Conservation (phyloP, 2,329 filamentous ascomycete species). For the Harringtonia aguacate region DNA sequence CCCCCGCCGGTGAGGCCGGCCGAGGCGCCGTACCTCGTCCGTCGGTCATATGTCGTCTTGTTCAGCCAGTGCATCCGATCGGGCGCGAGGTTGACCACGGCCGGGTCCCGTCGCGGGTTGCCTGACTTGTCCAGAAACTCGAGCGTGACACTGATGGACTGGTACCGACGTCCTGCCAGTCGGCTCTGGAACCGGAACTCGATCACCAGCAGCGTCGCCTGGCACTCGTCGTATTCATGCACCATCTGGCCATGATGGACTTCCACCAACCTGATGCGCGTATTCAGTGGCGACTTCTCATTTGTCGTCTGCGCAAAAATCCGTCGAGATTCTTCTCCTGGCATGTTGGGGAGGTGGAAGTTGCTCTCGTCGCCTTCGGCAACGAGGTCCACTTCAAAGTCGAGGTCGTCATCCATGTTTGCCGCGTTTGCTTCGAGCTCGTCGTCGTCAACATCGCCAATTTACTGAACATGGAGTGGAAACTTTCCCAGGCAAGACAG, state of each 20-base stretch:
- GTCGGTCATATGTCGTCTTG: conserved; percentile 5
- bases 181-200: conserved; percentile 5
- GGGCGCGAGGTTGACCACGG: conserved; percentile 1
- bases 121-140: conserved; percentile 5
- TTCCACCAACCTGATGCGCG: conserved; percentile 2
- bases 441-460: too few relatives aligned
- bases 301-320: conserved; percentile 2
- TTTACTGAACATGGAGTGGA: too few relatives aligned
- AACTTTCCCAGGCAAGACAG: too few relatives aligned
- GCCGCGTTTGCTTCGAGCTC: neutral
- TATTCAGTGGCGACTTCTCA: conserved; percentile 3
- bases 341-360: conserved; percentile 1
- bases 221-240: neutral
- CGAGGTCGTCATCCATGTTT: neutral
- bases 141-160: neutral
- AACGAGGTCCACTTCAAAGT: conserved; percentile 1
- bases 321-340: neutral
- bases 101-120: neutral
- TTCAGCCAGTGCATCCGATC: conserved; percentile 6
- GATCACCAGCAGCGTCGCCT: conserved; percentile 5
- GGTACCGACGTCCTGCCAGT: neutral
- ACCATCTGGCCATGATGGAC: conserved; percentile 6
- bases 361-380: neutral
- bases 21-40: neutral
- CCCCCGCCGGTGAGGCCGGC: neutral